These are phyloP conservation scores for Hypoxylon perforatum DNA, from an alignment of 495 filamentous ascomycete genomes.

Conservation along the genomic window DNA sequence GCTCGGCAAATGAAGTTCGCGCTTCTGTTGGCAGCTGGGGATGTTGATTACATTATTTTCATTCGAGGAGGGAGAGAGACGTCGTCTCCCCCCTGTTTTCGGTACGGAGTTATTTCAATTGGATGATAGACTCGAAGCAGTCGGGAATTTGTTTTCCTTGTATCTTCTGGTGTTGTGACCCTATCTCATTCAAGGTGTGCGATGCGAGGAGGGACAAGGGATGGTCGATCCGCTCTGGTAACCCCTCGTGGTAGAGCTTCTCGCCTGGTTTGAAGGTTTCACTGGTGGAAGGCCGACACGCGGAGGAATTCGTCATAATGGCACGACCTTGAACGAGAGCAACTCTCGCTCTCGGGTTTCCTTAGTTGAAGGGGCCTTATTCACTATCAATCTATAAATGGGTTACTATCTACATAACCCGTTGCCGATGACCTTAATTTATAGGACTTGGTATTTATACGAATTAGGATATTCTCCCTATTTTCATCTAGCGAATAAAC, in stretches of 20 bases:
- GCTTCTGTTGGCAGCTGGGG: slow-evolving; percentile 47
- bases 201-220: slow-evolving; percentile 17
- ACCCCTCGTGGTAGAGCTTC: slow-evolving; percentile 16
- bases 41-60: slow-evolving; percentile 30
- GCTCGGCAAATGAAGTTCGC: slow-evolving; percentile 52
- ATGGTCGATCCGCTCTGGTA: slow-evolving; percentile 36
- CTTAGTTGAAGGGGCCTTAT: slow-evolving; percentile 15
- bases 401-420: slow-evolving; percentile 17
- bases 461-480: slow-evolving; percentile 22
- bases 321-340: slow-evolving; percentile 18
- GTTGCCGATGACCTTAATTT: not conserved
- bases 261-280: slow-evolving; percentile 23
- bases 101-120: slow-evolving; percentile 40
- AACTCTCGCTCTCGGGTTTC: slow-evolving; percentile 1
- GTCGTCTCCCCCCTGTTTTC: slow-evolving; percentile 11
- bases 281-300: slow-evolving; percentile 37
- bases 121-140: slow-evolving; percentile 19
- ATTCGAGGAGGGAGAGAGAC: slow-evolving; percentile 19
- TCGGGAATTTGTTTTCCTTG: slow-evolving; percentile 36
- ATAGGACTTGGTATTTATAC: slow-evolving; percentile 5
- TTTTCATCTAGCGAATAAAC: slow-evolving; percentile 21
- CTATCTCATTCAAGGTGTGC: slow-evolving; percentile 12
- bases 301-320: slow-evolving; percentile 37
- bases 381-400: slow-evolving; percentile 31
- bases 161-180: slow-evolving; percentile 23